Conservation (phyloP, 805 yeast genomes). For the Candida ovalis region DNA sequence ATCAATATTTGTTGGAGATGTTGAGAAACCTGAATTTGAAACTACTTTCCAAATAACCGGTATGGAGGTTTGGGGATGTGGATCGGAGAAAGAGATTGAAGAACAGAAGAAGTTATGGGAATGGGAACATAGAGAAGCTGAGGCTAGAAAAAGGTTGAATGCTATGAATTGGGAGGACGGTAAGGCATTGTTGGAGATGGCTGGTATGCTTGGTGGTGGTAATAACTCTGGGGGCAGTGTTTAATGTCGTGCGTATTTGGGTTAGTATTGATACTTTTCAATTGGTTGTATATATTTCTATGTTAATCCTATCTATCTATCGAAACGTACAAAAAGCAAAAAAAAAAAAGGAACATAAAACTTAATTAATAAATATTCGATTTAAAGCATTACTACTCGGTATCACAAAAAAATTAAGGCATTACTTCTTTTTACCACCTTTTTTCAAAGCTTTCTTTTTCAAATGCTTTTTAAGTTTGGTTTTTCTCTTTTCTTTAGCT, state of each 20-base stretch:
- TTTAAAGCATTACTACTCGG: no score
- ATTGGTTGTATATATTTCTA: not conserved
- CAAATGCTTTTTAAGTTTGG: slow-evolving; percentile 76
- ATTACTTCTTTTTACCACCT: slow-evolving; percentile 21
- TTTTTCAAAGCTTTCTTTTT: slow-evolving; percentile 73
- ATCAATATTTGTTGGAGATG: slow-evolving; percentile 17
- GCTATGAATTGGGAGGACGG: slow-evolving; percentile 70
- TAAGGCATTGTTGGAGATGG: slow-evolving; percentile 82
- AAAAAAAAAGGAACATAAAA: no score
- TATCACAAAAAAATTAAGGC: no score
- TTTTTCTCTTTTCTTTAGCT: slow-evolving; percentile 73
- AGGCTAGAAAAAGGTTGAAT: slow-evolving; percentile 70
- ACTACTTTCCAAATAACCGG: slow-evolving; percentile 67
- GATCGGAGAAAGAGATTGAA: slow-evolving; percentile 69
- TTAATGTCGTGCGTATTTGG: no score
- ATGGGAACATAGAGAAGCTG: slow-evolving; percentile 88
- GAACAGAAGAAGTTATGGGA: slow-evolving; percentile 80
- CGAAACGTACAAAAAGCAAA: no score
- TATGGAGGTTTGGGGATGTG: slow-evolving; percentile 91
- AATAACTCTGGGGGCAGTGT: slow-evolving; percentile 46
- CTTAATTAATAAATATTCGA: no score
- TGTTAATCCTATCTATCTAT: not conserved
- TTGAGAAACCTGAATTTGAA: slow-evolving; percentile 48
- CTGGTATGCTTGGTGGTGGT: slow-evolving; percentile 51
- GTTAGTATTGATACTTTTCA: not conserved